Conservation (phyloP, 176 grass and related monocot genomes). For the Cenchrus americanus region DNA sequence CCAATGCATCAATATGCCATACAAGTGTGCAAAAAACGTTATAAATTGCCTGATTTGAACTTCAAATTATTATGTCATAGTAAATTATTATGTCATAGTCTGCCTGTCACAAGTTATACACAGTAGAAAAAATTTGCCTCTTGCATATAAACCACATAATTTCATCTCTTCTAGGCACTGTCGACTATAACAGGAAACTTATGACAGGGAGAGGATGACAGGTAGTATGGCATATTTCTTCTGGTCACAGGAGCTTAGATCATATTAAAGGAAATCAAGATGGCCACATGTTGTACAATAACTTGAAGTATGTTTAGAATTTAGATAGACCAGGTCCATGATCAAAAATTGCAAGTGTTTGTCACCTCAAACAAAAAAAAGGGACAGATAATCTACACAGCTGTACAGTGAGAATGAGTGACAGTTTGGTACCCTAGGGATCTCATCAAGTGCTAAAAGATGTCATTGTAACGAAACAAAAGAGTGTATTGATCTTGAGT, state of each 20-base stretch:
- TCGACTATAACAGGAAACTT: not conserved
- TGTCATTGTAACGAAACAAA: conserved; percentile 40
- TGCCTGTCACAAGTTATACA: not conserved
- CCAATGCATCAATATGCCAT: not conserved
- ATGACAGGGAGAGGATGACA: not conserved
- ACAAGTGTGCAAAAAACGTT: not conserved
- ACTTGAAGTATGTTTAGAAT: conserved; percentile 3
- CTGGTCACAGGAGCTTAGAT: not conserved
- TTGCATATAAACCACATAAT: not conserved
- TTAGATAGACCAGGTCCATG: not conserved
- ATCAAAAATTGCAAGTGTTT: not conserved
- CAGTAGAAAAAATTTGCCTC: not conserved
- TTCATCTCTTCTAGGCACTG: not conserved
- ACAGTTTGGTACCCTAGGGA: conserved; percentile 11
- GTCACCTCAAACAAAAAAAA: conserved; percentile 26
- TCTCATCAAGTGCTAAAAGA: conserved; percentile 24
- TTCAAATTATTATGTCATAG: conserved; percentile 2
- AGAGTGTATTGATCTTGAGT: conserved; percentile 42
- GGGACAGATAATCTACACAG: conserved; percentile 45
- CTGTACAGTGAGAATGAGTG: conserved; percentile 39
- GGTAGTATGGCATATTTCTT: not conserved
- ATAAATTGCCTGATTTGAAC: not conserved
- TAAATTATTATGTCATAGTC: no score
- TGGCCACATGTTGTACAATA: not conserved
- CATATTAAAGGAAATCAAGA: not conserved